These are phyloP conservation scores for Fusarium metavorans DNA, from an alignment of 2,329 filamentous ascomycete genomes.

Conservation along the genomic window DNA sequence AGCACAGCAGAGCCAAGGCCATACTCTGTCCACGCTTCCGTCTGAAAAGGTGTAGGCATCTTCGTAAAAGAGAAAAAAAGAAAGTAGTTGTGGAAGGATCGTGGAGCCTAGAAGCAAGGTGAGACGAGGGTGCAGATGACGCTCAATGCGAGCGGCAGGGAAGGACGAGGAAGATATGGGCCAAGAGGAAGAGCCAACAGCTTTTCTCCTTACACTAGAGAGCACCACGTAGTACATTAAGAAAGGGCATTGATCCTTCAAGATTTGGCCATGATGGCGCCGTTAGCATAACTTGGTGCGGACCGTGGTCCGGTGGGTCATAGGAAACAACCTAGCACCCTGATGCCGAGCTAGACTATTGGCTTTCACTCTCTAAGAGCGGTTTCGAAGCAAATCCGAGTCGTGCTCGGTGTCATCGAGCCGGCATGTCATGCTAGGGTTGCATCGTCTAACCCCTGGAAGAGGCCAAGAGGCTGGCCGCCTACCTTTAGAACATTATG, in stretches of 20 bases:
- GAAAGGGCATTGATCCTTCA: slow-evolving; percentile 18
- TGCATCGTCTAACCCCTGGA: slow-evolving; percentile 17
- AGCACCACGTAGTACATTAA: not conserved
- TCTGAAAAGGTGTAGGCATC: slow-evolving; percentile 55
- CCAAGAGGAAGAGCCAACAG: not conserved
- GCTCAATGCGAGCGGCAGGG: slow-evolving; percentile 4
- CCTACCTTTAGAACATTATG: not conserved
- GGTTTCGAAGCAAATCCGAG: not conserved
- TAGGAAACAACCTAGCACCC: not conserved
- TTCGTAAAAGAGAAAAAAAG: not conserved
- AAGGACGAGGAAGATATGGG: slow-evolving; percentile 8
- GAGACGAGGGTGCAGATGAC: not conserved
- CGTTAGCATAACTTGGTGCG: not conserved
- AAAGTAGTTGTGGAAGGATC: not conserved
- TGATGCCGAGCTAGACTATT: not conserved
- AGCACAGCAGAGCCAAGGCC: slow-evolving; percentile 53
- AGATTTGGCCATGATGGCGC: slow-evolving; percentile 7
- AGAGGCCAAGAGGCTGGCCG: not conserved
- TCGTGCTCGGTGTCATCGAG: not conserved
- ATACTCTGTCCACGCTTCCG: slow-evolving; percentile 59
- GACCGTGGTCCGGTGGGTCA: slow-evolving; percentile 2
- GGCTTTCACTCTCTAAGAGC: not conserved
- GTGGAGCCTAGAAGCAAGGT: not conserved
- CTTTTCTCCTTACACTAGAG: not conserved
- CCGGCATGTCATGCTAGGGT: slow-evolving; percentile 9